Evolutionary conservation across 2,329 filamentous ascomycete species (phyloP).

Genomic region (Lachnellula occidentalis): DNA sequence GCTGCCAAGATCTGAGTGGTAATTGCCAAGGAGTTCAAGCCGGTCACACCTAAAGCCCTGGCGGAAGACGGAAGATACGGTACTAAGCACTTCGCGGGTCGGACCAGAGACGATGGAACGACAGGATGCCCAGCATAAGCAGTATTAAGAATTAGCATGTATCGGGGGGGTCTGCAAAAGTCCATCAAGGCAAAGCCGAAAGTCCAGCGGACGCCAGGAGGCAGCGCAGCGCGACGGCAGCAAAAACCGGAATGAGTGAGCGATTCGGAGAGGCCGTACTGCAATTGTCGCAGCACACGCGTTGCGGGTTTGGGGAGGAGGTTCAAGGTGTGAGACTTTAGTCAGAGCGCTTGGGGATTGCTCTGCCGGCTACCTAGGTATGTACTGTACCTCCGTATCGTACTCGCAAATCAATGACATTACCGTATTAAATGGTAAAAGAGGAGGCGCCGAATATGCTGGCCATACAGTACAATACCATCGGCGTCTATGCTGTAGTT

Average conservation of each 20-base stretch:
- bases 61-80: no score
- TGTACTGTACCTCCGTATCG: no score
- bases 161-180: not conserved
- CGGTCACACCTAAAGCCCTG: conserved; percentile 7
- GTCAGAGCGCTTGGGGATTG: not conserved
- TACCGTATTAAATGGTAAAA: no score
- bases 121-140: not conserved
- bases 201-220: not conserved
- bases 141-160: conserved; percentile 1
- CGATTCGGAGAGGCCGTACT: no score
- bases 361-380: no score
- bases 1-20: conserved; percentile 27
- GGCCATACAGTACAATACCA: no score
- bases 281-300: not conserved
- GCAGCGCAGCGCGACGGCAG: not conserved
- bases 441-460: no score
- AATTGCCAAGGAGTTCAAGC: conserved; percentile 24
- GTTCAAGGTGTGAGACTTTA: not conserved
- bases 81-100: conserved; percentile 1
- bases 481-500: no score
- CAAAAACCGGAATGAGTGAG: not conserved
- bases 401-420: no score
- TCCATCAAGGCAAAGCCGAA: not conserved
- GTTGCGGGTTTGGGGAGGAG: not conserved
- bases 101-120: not conserved